These are phyloP conservation scores for Dillenia suffruticosa DNA, from an alignment of 164 flowering plant species.

Conservation along the genomic window DNA sequence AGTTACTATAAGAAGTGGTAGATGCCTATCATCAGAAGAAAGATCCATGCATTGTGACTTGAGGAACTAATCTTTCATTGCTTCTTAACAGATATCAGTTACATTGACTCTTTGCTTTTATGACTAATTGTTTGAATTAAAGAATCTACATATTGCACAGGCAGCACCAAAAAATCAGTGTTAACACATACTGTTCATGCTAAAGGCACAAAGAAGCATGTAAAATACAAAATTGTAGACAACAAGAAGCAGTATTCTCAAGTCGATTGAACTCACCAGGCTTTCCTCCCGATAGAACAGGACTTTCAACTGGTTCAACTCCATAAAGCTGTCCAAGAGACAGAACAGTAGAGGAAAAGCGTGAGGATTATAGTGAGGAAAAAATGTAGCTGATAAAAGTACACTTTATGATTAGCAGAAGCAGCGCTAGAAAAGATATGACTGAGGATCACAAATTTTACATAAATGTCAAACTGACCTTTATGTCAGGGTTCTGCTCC, in stretches of 20 bases:
- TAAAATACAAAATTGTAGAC: no score
- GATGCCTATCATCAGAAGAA: no score
- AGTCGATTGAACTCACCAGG: constrained; percentile 54
- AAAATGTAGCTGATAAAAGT: neutral
- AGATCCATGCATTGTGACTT: no score
- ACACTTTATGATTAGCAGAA: neutral
- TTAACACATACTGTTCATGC: no score
- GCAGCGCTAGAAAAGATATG: neutral
- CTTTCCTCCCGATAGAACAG: constrained; percentile 71
- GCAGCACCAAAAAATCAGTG: no score
- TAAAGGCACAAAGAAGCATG: no score
- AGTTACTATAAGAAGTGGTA: no score
- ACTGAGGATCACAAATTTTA: neutral
- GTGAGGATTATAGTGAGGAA: neutral
- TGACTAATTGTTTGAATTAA: no score
- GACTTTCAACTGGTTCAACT: constrained; percentile 82
- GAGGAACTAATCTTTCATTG: no score
- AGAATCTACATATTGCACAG: no score
- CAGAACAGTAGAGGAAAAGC: constrained; percentile 1
- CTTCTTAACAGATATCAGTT: no score
- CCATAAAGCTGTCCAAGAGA: constrained; percentile 49
- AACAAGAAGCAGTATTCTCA: neutral
- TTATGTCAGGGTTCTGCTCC: constrained; percentile 60
- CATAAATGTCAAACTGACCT: constrained; percentile 35
- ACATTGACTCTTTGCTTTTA: no score